Conservation (phyloP, 106 monocot species). For the Dendrobium huoshanense region DNA sequence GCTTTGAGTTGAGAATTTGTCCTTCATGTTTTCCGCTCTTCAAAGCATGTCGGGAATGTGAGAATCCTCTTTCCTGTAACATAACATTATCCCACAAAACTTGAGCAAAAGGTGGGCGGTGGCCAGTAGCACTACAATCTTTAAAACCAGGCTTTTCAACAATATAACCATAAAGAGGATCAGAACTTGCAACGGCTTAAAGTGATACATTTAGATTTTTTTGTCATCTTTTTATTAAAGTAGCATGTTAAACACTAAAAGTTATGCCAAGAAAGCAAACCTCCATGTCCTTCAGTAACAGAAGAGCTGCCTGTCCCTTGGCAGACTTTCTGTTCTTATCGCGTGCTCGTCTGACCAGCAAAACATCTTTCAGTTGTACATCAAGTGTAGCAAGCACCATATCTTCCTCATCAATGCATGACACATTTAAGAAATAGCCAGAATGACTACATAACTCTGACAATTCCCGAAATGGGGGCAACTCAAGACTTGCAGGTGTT, state of each 20-base stretch:
- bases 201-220: neutral
- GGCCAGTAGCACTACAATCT: neutral
- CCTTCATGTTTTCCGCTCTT: conserved; percentile 27
- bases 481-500: conserved; percentile 71
- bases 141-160: neutral
- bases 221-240: neutral
- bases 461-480: conserved; percentile 63
- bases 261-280: conserved; percentile 24
- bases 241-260: conserved; percentile 1
- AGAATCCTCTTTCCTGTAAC: conserved; percentile 48
- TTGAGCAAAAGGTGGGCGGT: neutral
- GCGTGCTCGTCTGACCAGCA: conserved; percentile 37
- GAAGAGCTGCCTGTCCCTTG: conserved; percentile 68
- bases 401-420: conserved; percentile 37
- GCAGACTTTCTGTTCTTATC: conserved; percentile 55
- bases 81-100: neutral
- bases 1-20: neutral
- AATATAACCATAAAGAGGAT: neutral
- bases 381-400: conserved; percentile 35
- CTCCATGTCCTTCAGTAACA: conserved; percentile 74
- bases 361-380: conserved; percentile 59
- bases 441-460: conserved; percentile 48
- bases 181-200: neutral
- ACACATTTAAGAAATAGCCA: conserved; percentile 58
- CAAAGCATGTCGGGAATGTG: conserved; percentile 29